Evolutionary conservation across 805 yeast species (phyloP).

Genomic region (Saccharomycopsis olivae): DNA sequence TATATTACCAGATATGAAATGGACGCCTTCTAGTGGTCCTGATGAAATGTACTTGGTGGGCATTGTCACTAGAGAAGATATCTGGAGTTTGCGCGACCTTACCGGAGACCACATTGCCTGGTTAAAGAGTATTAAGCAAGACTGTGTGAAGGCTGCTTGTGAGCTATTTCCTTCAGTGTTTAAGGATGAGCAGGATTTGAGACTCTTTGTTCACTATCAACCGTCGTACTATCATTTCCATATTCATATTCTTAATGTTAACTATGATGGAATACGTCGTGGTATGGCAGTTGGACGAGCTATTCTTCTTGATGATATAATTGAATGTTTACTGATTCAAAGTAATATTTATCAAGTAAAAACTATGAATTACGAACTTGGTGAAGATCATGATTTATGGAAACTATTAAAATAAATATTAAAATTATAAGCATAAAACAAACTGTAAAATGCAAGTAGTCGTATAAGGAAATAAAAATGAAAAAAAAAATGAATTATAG

Average conservation of each 20-base stretch:
- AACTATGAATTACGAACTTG: conserved; percentile 55
- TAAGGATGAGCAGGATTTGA: conserved; percentile 39
- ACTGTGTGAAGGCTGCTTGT: too few relatives aligned
- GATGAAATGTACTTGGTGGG: conserved; percentile 70
- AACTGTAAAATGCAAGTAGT: too few relatives aligned
- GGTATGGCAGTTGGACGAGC: conserved; percentile 75
- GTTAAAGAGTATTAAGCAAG: conserved; percentile 36
- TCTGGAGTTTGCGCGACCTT: conserved; percentile 69
- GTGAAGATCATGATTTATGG: conserved; percentile 78
- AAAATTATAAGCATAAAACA: too few relatives aligned
- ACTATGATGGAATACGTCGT: conserved; percentile 56
- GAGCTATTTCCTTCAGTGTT: conserved; percentile 38
- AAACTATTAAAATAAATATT: neutral
- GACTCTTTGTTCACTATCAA: conserved; percentile 84
- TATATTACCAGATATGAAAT: conserved; percentile 88
- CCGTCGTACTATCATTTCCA: conserved; percentile 97
- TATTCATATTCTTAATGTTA: conserved; percentile 73
- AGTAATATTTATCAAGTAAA: conserved; percentile 30
- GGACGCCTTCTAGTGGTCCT: conserved; percentile 73
- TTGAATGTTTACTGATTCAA: conserved; percentile 51
- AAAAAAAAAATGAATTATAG: too few relatives aligned
- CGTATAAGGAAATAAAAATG: too few relatives aligned
- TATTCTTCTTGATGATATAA: conserved; percentile 65
- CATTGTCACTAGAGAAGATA: conserved; percentile 58
- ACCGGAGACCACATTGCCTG: conserved; percentile 46